Evolutionary conservation across 1,139 yeast species (phyloP), one percentile per base, ranked within the genome.

Genomic region (Sugiyamaella japonica): DNA sequence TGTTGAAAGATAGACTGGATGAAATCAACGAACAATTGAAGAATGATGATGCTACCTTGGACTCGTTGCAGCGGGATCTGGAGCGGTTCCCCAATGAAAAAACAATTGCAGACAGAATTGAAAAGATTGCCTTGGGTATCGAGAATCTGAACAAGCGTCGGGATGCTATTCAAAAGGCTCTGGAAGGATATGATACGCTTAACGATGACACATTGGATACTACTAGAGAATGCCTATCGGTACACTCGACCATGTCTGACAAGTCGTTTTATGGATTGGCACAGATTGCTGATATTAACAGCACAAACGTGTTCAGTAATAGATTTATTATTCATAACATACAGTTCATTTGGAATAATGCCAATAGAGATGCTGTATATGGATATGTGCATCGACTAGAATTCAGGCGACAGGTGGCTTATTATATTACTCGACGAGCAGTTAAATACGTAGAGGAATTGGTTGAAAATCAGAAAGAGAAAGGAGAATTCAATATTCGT

Each of bases 291-390:
- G 59, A 62, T 48, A 45, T 51, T 9, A 49, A 51, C 16, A 57
- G 62, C 20, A 64, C 69, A 6, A 73, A 75, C 2, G 68, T 73
- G 13, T 89, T 84, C 71, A 85, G 84, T 60, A 91, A 93, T 66
- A 75, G 95, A 52, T 91, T 87, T 66, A 83, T 86, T 58, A 76
- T 91, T 32, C 95, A 90, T 64, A 84, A 86, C 61, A 77, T 90
- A 68, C 82, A 84, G 63, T 68, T 90, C 65, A 86, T 83, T 61
- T 90, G 97, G 97, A 85, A 86, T 66, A 85, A 86, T 58, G 68
- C 74, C 7, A 76, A 85, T 10, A 76, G 95, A 52, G 82, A 87
- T 61, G 76, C 81, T 36, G 73, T 89, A 53, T 76, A 80, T 61
- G 77, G 81, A 40, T 89, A 88, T 64, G 68, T 85, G 38, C 86